Evolutionary conservation across 176 grass and related monocot genomes (phyloP).

Genomic region (Tuctoria greenei): DNA sequence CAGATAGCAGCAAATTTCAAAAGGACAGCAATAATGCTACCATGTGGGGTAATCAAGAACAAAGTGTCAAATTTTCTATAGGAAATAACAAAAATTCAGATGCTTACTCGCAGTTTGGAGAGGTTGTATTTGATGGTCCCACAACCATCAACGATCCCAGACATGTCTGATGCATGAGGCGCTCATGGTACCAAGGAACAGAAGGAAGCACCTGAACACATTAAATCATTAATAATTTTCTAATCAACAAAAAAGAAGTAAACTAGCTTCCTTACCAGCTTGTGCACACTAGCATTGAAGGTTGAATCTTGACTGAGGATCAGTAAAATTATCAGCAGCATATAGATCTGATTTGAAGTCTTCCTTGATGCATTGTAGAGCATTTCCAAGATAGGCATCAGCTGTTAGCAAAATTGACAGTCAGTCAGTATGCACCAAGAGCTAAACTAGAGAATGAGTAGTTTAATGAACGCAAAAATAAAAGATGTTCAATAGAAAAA

Average conservation of each 20-base stretch:
- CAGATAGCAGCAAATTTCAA: background rate
- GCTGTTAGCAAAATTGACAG: conserved; percentile 42
- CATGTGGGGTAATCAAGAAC: background rate
- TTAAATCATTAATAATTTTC: conserved; percentile 24
- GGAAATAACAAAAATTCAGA: conserved; percentile 26
- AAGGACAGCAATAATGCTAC: background rate
- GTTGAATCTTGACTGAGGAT: conserved; percentile 99
- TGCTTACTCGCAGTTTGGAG: conserved; percentile 87
- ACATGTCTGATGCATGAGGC: conserved; percentile 88
- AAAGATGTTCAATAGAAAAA: background rate
- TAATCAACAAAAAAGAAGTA: conserved; percentile 33
- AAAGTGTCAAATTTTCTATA: conserved; percentile 8
- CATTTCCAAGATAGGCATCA: conserved; percentile 95
- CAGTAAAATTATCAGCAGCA: conserved; percentile 93
- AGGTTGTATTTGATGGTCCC: conserved; percentile 98
- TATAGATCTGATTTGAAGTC: conserved; percentile 99
- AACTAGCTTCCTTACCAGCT: conserved; percentile 65
- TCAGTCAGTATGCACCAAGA: conserved; percentile 24
- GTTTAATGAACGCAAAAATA: background rate
- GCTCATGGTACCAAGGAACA: conserved; percentile 96
- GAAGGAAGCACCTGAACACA: conserved; percentile 67
- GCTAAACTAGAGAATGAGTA: background rate
- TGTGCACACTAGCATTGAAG: conserved; percentile 95
- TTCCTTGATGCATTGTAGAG: conserved; percentile 97
- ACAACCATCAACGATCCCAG: conserved; percentile 95